Percentiles rank a stretch among this genome's conserved stretches.
phyloP scores from a whole-genome alignment of 129 eudicot genomes.

The Saussurea involucrata region DNA sequence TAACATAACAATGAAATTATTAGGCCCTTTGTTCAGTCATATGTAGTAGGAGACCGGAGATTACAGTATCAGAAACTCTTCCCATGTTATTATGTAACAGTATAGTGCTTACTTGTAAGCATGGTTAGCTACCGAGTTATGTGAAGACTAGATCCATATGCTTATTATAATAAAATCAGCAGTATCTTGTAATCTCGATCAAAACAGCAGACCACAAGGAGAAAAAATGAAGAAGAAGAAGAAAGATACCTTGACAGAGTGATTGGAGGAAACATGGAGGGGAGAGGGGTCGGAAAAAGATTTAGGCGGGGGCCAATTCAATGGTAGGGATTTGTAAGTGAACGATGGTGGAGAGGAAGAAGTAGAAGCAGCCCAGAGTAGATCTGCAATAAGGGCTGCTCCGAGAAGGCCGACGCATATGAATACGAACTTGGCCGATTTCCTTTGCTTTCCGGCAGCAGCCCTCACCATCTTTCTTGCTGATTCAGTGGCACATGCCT shows the following conservation, averaged over 20 bases:
- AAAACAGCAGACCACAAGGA: background rate
- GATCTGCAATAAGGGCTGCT: constrained; percentile 60
- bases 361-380: constrained; percentile 80
- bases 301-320: constrained; percentile 13
- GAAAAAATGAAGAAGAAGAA: background rate
- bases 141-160: background rate
- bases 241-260: constrained; percentile 14
- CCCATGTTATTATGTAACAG: background rate
- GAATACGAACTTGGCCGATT: constrained; percentile 29
- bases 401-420: constrained; percentile 53
- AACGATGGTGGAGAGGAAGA: constrained; percentile 25
- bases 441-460: constrained; percentile 39
- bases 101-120: background rate
- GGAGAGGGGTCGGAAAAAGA: background rate
- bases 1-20: background rate
- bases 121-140: background rate
- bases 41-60: background rate
- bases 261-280: background rate
- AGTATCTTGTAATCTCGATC: background rate
- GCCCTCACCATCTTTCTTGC: constrained; percentile 29
- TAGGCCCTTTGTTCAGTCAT: background rate
- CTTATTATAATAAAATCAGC: background rate
- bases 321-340: constrained; percentile 10
- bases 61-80: no score
- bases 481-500: background rate